Evolutionary conservation across 371 early-diverging fungal species (phyloP), one percentile per base, ranked within the genome.

Genomic region (Apophysomyces ossiformis): DNA sequence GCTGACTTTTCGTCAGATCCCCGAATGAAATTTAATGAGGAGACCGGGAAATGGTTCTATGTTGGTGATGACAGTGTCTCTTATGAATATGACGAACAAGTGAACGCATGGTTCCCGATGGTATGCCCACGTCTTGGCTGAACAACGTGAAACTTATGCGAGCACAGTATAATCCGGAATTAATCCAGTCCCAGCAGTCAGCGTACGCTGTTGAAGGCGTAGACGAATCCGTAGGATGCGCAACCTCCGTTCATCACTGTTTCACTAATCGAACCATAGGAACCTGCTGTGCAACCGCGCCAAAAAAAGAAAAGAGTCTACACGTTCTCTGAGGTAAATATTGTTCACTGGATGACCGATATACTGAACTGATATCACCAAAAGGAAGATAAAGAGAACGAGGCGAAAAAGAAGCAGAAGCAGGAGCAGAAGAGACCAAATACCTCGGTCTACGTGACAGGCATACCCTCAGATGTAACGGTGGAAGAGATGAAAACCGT

Each of bases 91-190:
- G 95, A 95, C 65, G 85, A 86, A 36, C 79, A 77, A n/a, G 74
- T 86, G 50, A 79, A 85, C 45, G 95, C 94, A 4, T 96, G 96
- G 96, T 95, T 94, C 78, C 95, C 96, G 3, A 91, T 92, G 90
- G 92, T 93, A 84, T 68, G 61, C 6, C 61, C 57, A 12, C 37
- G 37, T 1, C 13, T 43, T 15, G 32, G 37, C 7, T 11, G 18
- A 50, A 32, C 36, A 21, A 5, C 37, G 37, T 54, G 26, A 46
- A 41, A 15, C 38, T 54, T 45, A 11, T 50, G 5, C 18, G 56
- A 50, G 21, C 62, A 26, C 69, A 93, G 93, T 92, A 83, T 67
- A 88, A 92, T 63, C 93, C 93, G 67, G 75, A 80, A 18, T 74
- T 95, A 39, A 81, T 96, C 43, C 81, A 86, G 57, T 76, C 85